Evolutionary conservation across 116 monocot genomes (phyloP).

Genomic region (Zostera marina): DNA sequence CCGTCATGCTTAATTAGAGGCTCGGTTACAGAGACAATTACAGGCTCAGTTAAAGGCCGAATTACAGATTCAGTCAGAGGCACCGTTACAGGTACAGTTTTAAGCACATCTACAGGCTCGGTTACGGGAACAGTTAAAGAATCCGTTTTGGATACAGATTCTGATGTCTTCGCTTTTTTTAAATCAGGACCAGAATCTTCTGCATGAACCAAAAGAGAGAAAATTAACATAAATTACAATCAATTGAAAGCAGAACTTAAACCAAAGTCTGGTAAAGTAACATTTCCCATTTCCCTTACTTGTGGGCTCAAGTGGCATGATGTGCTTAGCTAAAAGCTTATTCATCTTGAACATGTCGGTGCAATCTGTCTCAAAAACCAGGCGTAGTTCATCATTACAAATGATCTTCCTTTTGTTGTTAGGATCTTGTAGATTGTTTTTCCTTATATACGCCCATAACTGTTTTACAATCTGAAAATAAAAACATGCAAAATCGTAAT

Average conservation of each 20-base stretch:
- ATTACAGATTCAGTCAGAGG: no score
- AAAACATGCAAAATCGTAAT: neutral
- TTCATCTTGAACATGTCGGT: slow-evolving; percentile 99
- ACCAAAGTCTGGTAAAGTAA: neutral
- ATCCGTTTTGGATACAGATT: slow-evolving; percentile 23
- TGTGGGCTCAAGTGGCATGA: slow-evolving; percentile 47
- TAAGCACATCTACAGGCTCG: no score
- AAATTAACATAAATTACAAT: neutral
- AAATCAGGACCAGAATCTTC: slow-evolving; percentile 42
- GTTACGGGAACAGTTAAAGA: slow-evolving; percentile 7
- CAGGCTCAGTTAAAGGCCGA: no score
- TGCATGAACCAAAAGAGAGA: slow-evolving; percentile 15
- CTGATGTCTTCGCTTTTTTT: slow-evolving; percentile 44
- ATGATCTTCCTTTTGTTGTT: slow-evolving; percentile 94
- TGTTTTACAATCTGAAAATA: slow-evolving; percentile 83
- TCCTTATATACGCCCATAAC: slow-evolving; percentile 89
- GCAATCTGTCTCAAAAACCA: slow-evolving; percentile 93
- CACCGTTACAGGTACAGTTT: no score
- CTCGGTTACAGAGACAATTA: no score
- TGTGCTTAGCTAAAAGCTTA: slow-evolving; percentile 93
- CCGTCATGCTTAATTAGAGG: no score
- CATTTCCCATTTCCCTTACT: slow-evolving; percentile 24
- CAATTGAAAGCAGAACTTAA: no score
- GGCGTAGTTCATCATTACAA: slow-evolving; percentile 82
- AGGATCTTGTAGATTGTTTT: slow-evolving; percentile 95